phyloP scores from a whole-genome alignment of 2,329 filamentous ascomycete species.

The Fusarium citri region DNA sequence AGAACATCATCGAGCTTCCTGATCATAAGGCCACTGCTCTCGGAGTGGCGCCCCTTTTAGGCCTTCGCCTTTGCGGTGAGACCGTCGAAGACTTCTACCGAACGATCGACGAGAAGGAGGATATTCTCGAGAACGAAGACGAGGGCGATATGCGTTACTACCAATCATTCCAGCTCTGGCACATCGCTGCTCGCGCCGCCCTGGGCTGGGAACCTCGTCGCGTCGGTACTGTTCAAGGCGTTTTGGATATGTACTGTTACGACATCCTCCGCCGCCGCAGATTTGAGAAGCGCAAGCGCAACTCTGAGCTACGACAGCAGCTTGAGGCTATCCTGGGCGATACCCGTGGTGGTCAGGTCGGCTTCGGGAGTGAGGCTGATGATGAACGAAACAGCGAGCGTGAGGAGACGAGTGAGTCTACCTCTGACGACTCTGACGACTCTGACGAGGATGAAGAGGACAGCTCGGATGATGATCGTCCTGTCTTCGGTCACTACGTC shows the following conservation, averaged over 20 bases:
- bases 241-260: conserved; percentile 23
- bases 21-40: conserved; percentile 17
- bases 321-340: conserved; percentile 25
- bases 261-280: conserved; percentile 23
- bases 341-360: conserved; percentile 15
- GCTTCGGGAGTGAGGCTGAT: conserved; percentile 1
- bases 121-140: conserved; percentile 2
- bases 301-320: conserved; percentile 9
- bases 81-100: conserved; percentile 25
- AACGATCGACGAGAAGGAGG: conserved; percentile 4
- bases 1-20: neutral
- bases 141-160: conserved; percentile 1
- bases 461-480: conserved; percentile 1
- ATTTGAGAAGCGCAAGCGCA: conserved; percentile 7
- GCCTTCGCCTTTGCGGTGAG: conserved; percentile 26
- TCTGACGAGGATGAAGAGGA: conserved; percentile 1
- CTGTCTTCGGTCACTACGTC: conserved; percentile 1
- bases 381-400: neutral
- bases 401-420: neutral
- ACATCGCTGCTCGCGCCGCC: conserved; percentile 31
- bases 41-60: neutral
- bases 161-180: conserved; percentile 35
- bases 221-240: neutral
- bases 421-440: neutral
- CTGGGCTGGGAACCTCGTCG: conserved; percentile 27